Evolutionary conservation across 2,329 filamentous ascomycete genomes (phyloP).

Genomic region (Calonectria multiphialidica): DNA sequence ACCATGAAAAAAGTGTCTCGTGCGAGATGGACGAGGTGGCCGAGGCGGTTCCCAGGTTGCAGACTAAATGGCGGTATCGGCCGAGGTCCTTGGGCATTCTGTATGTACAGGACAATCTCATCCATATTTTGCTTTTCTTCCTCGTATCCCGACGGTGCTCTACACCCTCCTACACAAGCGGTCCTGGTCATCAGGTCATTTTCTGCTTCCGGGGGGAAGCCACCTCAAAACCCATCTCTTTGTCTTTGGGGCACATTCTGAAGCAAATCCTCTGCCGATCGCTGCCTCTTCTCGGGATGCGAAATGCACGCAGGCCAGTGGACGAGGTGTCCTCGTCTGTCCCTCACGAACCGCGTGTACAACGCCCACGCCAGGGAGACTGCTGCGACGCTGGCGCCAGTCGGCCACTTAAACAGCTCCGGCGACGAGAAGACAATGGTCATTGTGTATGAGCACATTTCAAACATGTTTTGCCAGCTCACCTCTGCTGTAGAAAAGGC

Average conservation of each 20-base stretch:
- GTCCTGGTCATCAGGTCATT: constrained; percentile 12
- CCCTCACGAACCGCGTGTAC: constrained; percentile 47
- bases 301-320: constrained; percentile 46
- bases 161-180: neutral
- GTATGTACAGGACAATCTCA: neutral
- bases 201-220: neutral
- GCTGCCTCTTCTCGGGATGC: constrained; percentile 38
- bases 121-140: neutral
- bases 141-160: neutral
- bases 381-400: constrained; percentile 67
- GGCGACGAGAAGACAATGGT: constrained; percentile 75
- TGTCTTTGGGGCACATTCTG: constrained; percentile 33
- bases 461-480: constrained; percentile 76
- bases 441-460: constrained; percentile 73
- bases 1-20: constrained; percentile 40
- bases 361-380: constrained; percentile 51
- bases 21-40: constrained; percentile 25
- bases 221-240: constrained; percentile 34
- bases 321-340: constrained; percentile 49
- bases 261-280: constrained; percentile 36
- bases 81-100: neutral
- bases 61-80: neutral
- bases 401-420: constrained; percentile 73
- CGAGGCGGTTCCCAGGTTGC: neutral
- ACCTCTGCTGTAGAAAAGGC: constrained; percentile 77